Evolutionary conservation across 495 filamentous ascomycete species (phyloP).

Genomic region (Aspergillus leporis): DNA sequence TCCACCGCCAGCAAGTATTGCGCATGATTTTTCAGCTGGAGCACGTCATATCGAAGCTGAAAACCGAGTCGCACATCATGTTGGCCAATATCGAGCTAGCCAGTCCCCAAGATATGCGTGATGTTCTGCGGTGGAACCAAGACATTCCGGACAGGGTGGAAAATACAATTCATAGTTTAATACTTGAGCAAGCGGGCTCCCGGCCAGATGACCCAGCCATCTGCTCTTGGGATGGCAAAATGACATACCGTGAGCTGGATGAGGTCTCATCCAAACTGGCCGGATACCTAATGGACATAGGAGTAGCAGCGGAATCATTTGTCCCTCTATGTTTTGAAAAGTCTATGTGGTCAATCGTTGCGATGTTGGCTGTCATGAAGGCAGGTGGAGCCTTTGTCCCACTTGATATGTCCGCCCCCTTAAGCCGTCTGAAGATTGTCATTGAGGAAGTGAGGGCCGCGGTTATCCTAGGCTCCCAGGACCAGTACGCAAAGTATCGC

Average conservation of each 20-base stretch:
- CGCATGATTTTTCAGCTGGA: constrained; percentile 25
- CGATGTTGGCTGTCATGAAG: constrained; percentile 45
- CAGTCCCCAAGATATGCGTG: constrained; percentile 16
- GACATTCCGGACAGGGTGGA: constrained; percentile 18
- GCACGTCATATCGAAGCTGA: constrained; percentile 18
- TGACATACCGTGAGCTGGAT: constrained; percentile 36
- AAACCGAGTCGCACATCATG: background rate
- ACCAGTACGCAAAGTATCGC: constrained; percentile 13
- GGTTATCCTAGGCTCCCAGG: constrained; percentile 28
- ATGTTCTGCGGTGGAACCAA: constrained; percentile 25
- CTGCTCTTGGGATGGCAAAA: constrained; percentile 23
- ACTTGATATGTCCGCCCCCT: constrained; percentile 50
- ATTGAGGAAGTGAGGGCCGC: constrained; percentile 36
- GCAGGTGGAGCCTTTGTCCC: constrained; percentile 45
- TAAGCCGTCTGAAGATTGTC: constrained; percentile 47
- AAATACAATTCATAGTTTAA: constrained; percentile 33
- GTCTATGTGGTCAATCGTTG: constrained; percentile 43
- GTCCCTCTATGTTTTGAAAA: constrained; percentile 51
- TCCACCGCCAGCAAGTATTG: constrained; percentile 9
- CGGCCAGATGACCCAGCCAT: constrained; percentile 27
- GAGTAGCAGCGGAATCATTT: constrained; percentile 32
- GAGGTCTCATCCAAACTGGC: constrained; percentile 33
- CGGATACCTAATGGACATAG: constrained; percentile 28
- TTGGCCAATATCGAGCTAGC: constrained; percentile 19
- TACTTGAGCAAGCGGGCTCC: constrained; percentile 21